A percentile compares a stretch with the other conserved stretches of the same genome.
phyloP scores from a whole-genome alignment of 768 basidiomycete genomes.

The Gymnopilus dilepis region DNA sequence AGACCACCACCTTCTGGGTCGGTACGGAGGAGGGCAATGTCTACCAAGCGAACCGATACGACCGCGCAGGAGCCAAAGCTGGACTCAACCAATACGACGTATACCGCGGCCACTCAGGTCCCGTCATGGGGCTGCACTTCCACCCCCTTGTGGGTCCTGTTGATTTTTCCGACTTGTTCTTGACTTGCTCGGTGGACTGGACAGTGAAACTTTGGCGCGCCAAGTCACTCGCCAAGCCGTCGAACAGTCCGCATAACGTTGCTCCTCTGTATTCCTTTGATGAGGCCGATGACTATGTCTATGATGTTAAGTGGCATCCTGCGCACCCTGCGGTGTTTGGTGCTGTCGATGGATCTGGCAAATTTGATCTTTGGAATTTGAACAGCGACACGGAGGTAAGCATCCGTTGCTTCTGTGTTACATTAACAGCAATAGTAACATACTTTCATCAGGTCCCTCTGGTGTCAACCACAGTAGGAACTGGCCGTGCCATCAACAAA shows the following conservation, averaged over 20 bases:
- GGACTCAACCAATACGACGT: slow-evolving; percentile 93
- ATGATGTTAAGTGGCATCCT: slow-evolving; percentile 98
- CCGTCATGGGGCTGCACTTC: slow-evolving; percentile 94
- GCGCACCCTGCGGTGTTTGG: slow-evolving; percentile 94
- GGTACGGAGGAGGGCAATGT: slow-evolving; percentile 98
- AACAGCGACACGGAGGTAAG: slow-evolving; percentile 95
- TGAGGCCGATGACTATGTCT: slow-evolving; percentile 98
- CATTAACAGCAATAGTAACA: slow-evolving; percentile 3
- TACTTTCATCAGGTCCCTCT: slow-evolving; percentile 73
- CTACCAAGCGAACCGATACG: slow-evolving; percentile 96
- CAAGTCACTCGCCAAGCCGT: slow-evolving; percentile 76
- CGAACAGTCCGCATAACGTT: slow-evolving; percentile 62
- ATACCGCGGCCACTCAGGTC: slow-evolving; percentile 92
- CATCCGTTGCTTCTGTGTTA: slow-evolving; percentile 10
- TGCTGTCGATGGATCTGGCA: slow-evolving; percentile 91
- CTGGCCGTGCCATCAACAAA: slow-evolving; percentile 91
- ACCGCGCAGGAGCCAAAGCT: slow-evolving; percentile 95
- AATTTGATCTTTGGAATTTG: slow-evolving; percentile 97
- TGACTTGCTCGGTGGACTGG: slow-evolving; percentile 96
- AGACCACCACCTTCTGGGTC: slow-evolving; percentile 96
- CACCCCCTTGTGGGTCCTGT: slow-evolving; percentile 91
- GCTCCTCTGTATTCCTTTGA: slow-evolving; percentile 91
- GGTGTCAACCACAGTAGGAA: slow-evolving; percentile 83
- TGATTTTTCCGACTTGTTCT: slow-evolving; percentile 94
- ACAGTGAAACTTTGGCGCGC: slow-evolving; percentile 97